Base-by-base conservation (phyloP, 352 stramenopile species). In the Phytopythium litorale region DNA sequence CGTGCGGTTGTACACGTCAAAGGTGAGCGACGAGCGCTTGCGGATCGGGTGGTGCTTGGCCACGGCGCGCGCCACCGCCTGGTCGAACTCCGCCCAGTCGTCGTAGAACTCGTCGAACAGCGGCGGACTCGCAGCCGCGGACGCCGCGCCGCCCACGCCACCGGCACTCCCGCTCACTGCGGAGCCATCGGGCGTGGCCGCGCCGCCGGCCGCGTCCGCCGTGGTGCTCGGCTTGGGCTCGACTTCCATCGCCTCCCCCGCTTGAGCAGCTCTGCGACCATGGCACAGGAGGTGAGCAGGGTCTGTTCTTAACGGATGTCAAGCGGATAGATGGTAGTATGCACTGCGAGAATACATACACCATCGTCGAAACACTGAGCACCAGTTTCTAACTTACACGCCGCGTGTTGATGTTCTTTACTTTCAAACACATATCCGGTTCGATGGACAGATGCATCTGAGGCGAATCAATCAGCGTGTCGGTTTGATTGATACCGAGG, bases 1-100 rank as follows among this genome's bases (percentile, higher is more conserved):
- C 1, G 84, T 92, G 67, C 84, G 84, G 62, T 92, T 92, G 76
- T 92, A 92, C 32, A 92, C 84, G 58, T 92, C 84, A 62, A 92
- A 92, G 32, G 84, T 92, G 28, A 92, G 68, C 52, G 79, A 90
- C 64, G 84, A 92, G 64, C 84, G 81, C 68, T 92, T 92, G 64
- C 84, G 84, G 60, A 92, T 88, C 59, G 84, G 84, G 63, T 92
- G 84, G 67, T 88, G 76, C 43, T 73, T 69, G 16, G 78, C 79
- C 48, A 84, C 88, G 6, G 84, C 84, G 38, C 57, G 67, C 33
- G 71, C 78, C 48, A 92, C 76, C 0, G 84, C 84, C 5, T 71
- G 56, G 68, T 92, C 84, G 50, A 92, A 92, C 0, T 76, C 55
- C 50, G 63, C 66, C 84, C 84, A 92, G 68, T 92, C 84, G 54